Percentiles rank a stretch among this genome's conserved stretches.
These are phyloP conservation scores for Trichoderma sp. DNA, from an alignment of 2,329 filamentous ascomycete genomes.

Conservation along the genomic window DNA sequence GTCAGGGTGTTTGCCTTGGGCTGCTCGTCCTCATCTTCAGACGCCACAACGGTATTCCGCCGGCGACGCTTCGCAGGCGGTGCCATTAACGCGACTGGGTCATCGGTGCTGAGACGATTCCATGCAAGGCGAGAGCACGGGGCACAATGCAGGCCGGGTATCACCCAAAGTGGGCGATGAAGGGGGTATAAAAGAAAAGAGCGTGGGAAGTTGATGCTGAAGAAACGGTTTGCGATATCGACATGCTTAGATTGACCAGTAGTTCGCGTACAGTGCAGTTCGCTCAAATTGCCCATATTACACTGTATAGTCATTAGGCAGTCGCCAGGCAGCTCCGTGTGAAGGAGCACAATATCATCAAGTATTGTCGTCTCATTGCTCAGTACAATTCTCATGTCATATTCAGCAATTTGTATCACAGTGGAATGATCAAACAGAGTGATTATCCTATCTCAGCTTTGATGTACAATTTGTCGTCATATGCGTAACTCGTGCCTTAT, in stretches of 20 bases:
- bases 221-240: conserved; percentile 3
- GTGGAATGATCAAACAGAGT: too few species aligned
- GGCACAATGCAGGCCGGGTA: not conserved
- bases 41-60: conserved; percentile 56
- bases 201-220: conserved; percentile 1
- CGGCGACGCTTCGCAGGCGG: conserved; percentile 62
- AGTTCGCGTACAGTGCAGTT: conserved; percentile 18
- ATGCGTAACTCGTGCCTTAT: not conserved
- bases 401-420: too few species aligned
- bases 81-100: conserved; percentile 51
- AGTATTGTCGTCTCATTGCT: not conserved
- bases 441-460: not conserved
- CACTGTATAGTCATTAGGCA: conserved; percentile 12
- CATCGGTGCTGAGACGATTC: conserved; percentile 36
- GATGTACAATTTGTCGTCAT: not conserved
- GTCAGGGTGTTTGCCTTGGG: conserved; percentile 51
- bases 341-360: not conserved
- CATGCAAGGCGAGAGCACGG: conserved; percentile 29
- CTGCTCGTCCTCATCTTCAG: conserved; percentile 54
- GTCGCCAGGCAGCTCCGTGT: conserved; percentile 1
- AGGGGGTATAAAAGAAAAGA: not conserved
- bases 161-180: not conserved
- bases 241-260: conserved; percentile 2
- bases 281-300: not conserved
- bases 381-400: too few species aligned